Evolutionary conservation across 768 basidiomycete genomes (phyloP), one percentile per base, ranked within the genome.

Genomic region (Leccinum ochraceum): DNA sequence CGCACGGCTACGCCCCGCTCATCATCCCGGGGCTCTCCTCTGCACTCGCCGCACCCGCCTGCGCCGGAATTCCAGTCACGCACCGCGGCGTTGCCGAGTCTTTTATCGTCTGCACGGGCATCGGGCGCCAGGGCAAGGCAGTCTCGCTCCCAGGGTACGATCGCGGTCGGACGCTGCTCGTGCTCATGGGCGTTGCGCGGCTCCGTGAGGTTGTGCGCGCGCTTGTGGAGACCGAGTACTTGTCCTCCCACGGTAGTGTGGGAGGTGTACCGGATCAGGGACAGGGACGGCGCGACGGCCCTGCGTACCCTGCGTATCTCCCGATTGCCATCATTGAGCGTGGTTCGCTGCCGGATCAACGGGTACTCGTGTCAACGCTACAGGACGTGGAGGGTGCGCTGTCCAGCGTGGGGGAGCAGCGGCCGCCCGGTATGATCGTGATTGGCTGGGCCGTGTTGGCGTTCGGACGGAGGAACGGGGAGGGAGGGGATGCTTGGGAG

Each of bases 171-270:
- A 95, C 95, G 1, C 78, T 96, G 14, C 82, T 95, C 56, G 79
- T 98, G 36, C 80, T 98, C 54, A 98, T 99, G 97, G 95, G 96
- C 49, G 93, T 98, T 26, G 97, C 96, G 17, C 80, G 97, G 26
- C 81, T 98, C 4, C 68, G 76, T 7, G 82, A 87, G 60, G 85
- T 98, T 22, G 78, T 97, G 11, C 75, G 83, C 5, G 83, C 88
- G 9, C 79, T 98, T 28, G 61, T 72, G 36, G 4, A 62, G 65
- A 69, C 34, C 64, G 57, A 50, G 8, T 42, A 49, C 17, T 9
- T 17, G 39, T 17, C 39, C 39, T 39, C 39, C 3, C 39, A 17
- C 3, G 39, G 39, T 39, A 16, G 39, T 39, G 17, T 39, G 39
- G 39, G 39, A 39, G 39, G 17, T 17, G 39, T 1, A 9, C 16